Percentiles rank a stretch among this genome's conserved stretches.
phyloP scores from a whole-genome alignment of 768 basidiomycete species.

The Suillus discolor region DNA sequence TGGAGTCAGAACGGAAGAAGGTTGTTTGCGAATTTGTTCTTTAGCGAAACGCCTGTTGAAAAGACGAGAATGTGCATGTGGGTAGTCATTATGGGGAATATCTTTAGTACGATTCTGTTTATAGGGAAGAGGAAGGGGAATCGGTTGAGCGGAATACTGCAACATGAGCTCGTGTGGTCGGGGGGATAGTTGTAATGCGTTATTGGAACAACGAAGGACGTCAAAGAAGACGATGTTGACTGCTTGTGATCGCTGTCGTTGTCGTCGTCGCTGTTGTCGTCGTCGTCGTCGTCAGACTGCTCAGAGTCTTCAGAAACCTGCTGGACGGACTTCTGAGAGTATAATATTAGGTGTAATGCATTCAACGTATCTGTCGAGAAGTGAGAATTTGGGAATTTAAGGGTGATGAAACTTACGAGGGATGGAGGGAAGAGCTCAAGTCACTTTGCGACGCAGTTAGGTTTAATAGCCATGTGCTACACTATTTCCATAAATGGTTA shows the following conservation, averaged over 20 bases:
- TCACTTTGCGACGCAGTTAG: conserved; percentile 1
- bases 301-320: conserved; percentile 28
- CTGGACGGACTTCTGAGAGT: conserved; percentile 53
- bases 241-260: not conserved
- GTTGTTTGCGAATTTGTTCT: conserved; percentile 25
- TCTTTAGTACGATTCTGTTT: conserved; percentile 31
- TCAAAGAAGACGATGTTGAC: conserved; percentile 48
- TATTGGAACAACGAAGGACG: conserved; percentile 30
- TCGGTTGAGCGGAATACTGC: conserved; percentile 49
- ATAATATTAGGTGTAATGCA: conserved; percentile 41
- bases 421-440: conserved; percentile 11
- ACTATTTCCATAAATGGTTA: not conserved
- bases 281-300: conserved; percentile 4
- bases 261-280: not conserved
- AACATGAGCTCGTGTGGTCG: conserved; percentile 50
- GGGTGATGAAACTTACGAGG: conserved; percentile 12
- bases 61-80: conserved; percentile 25
- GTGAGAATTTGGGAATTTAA: no score
- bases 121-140: conserved; percentile 35
- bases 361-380: conserved; percentile 30
- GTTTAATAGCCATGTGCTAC: conserved; percentile 1
- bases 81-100: conserved; percentile 34
- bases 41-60: conserved; percentile 39
- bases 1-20: not conserved
- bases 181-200: conserved; percentile 29